A percentile compares a stretch with the other conserved stretches of the same genome.
Evolutionary conservation across 1,284 basidiomycete genomes (phyloP).

Genomic region (Fomitopsis palustris): DNA sequence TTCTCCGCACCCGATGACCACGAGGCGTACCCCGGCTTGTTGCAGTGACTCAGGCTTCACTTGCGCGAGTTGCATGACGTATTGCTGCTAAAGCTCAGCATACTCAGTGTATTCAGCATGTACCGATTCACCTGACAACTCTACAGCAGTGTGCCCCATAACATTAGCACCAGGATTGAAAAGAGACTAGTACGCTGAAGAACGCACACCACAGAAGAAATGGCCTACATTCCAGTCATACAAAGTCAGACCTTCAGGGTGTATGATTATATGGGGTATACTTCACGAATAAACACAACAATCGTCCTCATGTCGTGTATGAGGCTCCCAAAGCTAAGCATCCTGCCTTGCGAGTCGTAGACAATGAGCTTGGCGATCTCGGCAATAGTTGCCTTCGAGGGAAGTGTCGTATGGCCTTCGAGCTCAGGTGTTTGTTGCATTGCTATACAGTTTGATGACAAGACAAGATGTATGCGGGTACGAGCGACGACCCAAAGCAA

Average conservation of each 20-base stretch:
- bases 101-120: conserved; percentile 1
- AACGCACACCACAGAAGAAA: conserved; percentile 61
- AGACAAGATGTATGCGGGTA: no score
- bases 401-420: background rate
- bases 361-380: conserved; percentile 38
- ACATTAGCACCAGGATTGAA: background rate
- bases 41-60: conserved; percentile 43
- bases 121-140: conserved; percentile 34
- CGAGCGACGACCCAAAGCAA: no score
- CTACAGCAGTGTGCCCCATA: conserved; percentile 18
- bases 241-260: background rate
- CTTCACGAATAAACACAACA: conserved; percentile 62
- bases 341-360: conserved; percentile 39
- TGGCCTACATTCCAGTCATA: conserved; percentile 39
- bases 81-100: conserved; percentile 36
- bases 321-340: conserved; percentile 47
- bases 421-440: no score
- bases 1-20: conserved; percentile 63
- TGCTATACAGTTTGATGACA: no score
- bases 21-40: conserved; percentile 39
- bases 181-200: background rate
- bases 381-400: conserved; percentile 21
- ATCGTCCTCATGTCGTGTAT: conserved; percentile 48
- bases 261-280: background rate
- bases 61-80: conserved; percentile 46